Evolutionary conservation across 2,329 filamentous ascomycete species (phyloP).

Genomic region (Ilyonectria sp.): DNA sequence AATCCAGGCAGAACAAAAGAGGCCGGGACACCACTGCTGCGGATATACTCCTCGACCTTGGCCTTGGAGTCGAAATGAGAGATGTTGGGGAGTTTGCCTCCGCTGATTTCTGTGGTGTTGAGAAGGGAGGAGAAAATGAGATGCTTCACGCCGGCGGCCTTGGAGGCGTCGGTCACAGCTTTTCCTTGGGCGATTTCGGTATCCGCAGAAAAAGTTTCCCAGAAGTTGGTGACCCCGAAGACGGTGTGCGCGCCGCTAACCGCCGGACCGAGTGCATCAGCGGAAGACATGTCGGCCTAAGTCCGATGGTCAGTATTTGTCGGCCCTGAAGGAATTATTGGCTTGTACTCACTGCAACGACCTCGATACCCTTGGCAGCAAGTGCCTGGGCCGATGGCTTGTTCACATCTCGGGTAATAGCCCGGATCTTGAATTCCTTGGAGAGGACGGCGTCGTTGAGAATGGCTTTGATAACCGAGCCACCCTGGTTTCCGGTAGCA

Average conservation of each 20-base stretch:
- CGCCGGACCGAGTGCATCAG: constrained; percentile 53
- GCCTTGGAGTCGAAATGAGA: constrained; percentile 72
- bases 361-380: constrained; percentile 58
- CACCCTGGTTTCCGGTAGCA: constrained; percentile 65
- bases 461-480: constrained; percentile 61
- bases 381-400: constrained; percentile 59
- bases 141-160: constrained; percentile 60
- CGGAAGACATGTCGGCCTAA: constrained; percentile 60
- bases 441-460: constrained; percentile 62
- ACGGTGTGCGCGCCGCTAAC: constrained; percentile 61
- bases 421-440: constrained; percentile 61
- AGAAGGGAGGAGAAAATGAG: constrained; percentile 63
- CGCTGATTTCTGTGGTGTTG: constrained; percentile 55
- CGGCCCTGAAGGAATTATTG: neutral
- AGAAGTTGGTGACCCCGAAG: constrained; percentile 59
- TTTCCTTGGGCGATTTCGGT: constrained; percentile 61
- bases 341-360: constrained; percentile 53
- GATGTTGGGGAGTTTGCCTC: constrained; percentile 56
- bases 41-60: constrained; percentile 69
- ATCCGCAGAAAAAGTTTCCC: constrained; percentile 52
- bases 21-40: constrained; percentile 60
- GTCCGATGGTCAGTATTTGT: neutral
- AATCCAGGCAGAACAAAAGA: constrained; percentile 67
- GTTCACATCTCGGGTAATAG: constrained; percentile 60
- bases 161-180: constrained; percentile 61